A percentile compares a stretch with the other conserved stretches of the same genome.
phyloP scores from a whole-genome alignment of 768 basidiomycete genomes.

The Pleurotus djamor region DNA sequence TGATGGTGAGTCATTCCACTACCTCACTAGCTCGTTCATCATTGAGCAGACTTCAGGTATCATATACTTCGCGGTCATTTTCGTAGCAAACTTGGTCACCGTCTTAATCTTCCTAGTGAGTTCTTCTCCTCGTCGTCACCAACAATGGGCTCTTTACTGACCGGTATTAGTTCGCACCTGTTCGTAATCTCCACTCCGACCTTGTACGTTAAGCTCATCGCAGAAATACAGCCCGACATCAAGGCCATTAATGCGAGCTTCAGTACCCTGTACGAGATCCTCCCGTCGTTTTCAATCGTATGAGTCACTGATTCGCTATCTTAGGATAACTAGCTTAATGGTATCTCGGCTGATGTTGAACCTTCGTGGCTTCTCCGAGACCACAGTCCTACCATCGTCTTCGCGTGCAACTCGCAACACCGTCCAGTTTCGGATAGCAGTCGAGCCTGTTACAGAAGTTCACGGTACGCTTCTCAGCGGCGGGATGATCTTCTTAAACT shows the following conservation, averaged over 20 bases:
- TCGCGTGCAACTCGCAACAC: too few species aligned
- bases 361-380: too few species aligned
- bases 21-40: neutral
- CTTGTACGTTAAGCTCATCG: neutral
- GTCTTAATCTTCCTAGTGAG: conserved; percentile 30
- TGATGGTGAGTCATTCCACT: conserved; percentile 22
- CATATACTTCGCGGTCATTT: conserved; percentile 31
- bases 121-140: conserved; percentile 17
- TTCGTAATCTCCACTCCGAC: neutral
- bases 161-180: neutral
- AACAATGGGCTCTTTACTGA: conserved; percentile 13
- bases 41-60: conserved; percentile 18
- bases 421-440: too few species aligned
- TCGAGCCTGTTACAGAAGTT: too few species aligned
- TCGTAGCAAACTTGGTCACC: conserved; percentile 26
- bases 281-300: neutral
- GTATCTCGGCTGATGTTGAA: too few species aligned
- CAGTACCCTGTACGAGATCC: conserved; percentile 25
- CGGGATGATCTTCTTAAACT: too few species aligned
- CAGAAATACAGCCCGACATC: conserved; percentile 21
- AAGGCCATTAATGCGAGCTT: conserved; percentile 37
- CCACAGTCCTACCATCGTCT: too few species aligned
- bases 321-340: too few species aligned
- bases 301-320: too few species aligned
- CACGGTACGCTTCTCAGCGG: too few species aligned